A percentile compares a stretch with the other conserved stretches of the same genome.
Conservation (phyloP, 257 asterid species). For the Nemophila menziesii region DNA sequence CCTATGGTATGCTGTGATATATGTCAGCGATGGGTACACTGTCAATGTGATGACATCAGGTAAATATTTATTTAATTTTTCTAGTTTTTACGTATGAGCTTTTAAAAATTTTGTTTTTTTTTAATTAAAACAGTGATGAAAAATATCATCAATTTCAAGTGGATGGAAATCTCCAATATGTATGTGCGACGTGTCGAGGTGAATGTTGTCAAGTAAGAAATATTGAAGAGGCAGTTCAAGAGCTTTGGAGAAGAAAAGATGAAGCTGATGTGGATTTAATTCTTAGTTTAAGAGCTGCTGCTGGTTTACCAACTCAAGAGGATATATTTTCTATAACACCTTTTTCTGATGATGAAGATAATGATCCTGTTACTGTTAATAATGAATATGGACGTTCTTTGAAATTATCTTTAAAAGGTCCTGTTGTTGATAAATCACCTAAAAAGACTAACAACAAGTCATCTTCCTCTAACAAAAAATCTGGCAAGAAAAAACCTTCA, state of each 20-base stretch:
- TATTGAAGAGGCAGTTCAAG: conserved; percentile 86
- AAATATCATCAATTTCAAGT: conserved; percentile 87
- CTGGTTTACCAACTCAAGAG: conserved; percentile 96
- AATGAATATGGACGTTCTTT: conserved; percentile 56
- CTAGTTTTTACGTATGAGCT: neutral
- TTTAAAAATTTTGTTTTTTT: neutral
- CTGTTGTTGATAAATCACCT: conserved; percentile 62
- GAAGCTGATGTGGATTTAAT: conserved; percentile 78
- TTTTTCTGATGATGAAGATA: conserved; percentile 91
- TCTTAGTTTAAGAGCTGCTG: conserved; percentile 73
- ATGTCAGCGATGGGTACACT: conserved; percentile 98
- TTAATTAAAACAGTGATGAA: conserved; percentile 47
- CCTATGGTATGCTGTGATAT: conserved; percentile 99
- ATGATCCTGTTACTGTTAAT: conserved; percentile 33
- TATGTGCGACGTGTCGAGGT: conserved; percentile 88
- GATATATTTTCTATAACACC: conserved; percentile 71
- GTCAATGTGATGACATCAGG: conserved; percentile 98
- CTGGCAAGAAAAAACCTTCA: conserved; percentile 44
- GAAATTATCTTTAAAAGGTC: conserved; percentile 78
- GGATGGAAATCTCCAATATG: conserved; percentile 83
- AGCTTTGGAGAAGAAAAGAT: conserved; percentile 94
- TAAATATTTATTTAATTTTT: conserved; percentile 9
- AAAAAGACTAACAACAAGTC: conserved; percentile 55
- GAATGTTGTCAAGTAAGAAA: conserved; percentile 64
- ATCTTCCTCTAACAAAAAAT: conserved; percentile 58